Conservation (phyloP, 2,329 filamentous ascomycete genomes). For the Trichoderma arundinaceum region DNA sequence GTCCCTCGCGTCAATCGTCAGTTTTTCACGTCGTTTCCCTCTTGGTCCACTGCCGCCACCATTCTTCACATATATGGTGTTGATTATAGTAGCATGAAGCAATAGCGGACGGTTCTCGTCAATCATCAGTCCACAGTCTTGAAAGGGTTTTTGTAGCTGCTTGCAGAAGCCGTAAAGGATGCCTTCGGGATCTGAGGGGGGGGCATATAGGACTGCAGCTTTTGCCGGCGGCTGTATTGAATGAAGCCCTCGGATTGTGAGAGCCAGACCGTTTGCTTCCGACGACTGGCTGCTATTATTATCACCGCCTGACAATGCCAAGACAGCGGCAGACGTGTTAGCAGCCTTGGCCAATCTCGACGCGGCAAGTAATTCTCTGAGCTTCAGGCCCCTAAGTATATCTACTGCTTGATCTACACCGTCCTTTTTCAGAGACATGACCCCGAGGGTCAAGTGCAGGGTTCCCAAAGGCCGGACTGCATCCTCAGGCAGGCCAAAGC, state of each 20-base stretch:
- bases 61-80: conserved; percentile 76
- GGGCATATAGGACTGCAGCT: conserved; percentile 69
- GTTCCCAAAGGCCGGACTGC: conserved; percentile 80
- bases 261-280: conserved; percentile 39
- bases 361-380: conserved; percentile 48
- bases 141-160: conserved; percentile 60
- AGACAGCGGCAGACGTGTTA: background rate
- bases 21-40: conserved; percentile 45
- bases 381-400: conserved; percentile 48
- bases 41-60: conserved; percentile 36
- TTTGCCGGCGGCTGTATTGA: conserved; percentile 65
- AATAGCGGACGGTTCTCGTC: conserved; percentile 68
- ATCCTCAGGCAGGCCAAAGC: conserved; percentile 62
- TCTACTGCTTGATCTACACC: conserved; percentile 52
- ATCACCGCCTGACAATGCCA: conserved; percentile 25
- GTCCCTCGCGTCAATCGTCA: conserved; percentile 60
- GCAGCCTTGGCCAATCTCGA: conserved; percentile 32
- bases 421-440: conserved; percentile 72
- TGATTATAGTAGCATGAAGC: conserved; percentile 84
- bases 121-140: conserved; percentile 59
- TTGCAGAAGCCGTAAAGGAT: conserved; percentile 63
- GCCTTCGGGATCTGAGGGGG: conserved; percentile 59
- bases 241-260: conserved; percentile 61
- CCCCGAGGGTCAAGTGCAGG: conserved; percentile 83
- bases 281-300: background rate